phyloP scores from a whole-genome alignment of 2,329 filamentous ascomycete genomes.

The Venturia aucupariae region DNA sequence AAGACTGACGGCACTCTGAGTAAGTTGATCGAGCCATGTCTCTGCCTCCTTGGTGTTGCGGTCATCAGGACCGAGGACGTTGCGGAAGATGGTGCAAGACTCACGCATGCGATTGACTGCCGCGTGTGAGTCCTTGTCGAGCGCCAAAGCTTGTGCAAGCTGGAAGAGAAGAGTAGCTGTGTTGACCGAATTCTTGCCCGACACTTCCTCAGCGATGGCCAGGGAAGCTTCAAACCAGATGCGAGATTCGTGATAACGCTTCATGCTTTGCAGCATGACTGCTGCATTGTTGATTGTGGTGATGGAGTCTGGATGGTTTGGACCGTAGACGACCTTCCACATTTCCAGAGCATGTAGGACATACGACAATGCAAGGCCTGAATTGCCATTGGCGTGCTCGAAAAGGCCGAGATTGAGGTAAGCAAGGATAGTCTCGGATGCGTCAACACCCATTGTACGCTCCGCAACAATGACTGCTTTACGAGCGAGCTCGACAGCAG shows the following conservation, averaged over 20 bases:
- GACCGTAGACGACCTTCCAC: conserved; percentile 95
- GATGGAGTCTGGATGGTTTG: conserved; percentile 91
- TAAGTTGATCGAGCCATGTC: conserved; percentile 91
- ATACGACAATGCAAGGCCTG: conserved; percentile 54
- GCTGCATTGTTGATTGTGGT: conserved; percentile 98
- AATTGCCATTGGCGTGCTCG: conserved; percentile 85
- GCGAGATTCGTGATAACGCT: conserved; percentile 88
- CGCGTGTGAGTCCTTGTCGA: conserved; percentile 90
- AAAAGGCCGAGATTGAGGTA: conserved; percentile 95
- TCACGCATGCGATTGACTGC: conserved; percentile 92
- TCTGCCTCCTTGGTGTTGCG: conserved; percentile 98
- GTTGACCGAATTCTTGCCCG: conserved; percentile 83
- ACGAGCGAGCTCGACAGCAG: conserved; percentile 86
- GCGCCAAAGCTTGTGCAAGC: conserved; percentile 84
- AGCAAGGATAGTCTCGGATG: conserved; percentile 84
- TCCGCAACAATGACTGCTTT: conserved; percentile 96
- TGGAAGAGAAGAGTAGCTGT: conserved; percentile 94
- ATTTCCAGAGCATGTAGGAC: conserved; percentile 87
- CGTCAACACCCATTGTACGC: conserved; percentile 86
- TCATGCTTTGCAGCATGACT: conserved; percentile 94
- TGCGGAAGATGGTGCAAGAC: conserved; percentile 90
- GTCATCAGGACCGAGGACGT: conserved; percentile 77
- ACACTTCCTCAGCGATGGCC: conserved; percentile 78
- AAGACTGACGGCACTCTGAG: conserved; percentile 87
- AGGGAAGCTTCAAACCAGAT: conserved; percentile 95